Evolutionary conservation across 2,329 filamentous ascomycete genomes (phyloP).

Genomic region (Penicillium italicum): DNA sequence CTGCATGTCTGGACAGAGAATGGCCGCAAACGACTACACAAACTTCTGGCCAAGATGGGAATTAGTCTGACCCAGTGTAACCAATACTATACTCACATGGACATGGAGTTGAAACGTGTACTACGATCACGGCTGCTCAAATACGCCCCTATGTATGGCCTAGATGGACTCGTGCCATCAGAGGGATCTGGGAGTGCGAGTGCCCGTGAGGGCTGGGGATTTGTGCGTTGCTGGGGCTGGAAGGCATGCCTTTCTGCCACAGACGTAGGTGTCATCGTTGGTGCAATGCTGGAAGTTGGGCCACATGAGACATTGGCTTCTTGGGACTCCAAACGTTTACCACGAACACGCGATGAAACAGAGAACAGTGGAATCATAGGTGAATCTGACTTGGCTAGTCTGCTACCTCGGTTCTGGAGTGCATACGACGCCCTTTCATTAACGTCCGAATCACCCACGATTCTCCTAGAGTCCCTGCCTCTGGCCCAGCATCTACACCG

Average conservation of each 20-base stretch:
- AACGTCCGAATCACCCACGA: slow-evolving; percentile 42
- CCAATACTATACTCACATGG: slow-evolving; percentile 97
- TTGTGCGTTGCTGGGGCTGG: slow-evolving; percentile 97
- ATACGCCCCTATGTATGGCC: slow-evolving; percentile 87
- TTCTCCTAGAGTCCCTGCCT: slow-evolving; percentile 71
- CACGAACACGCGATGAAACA: slow-evolving; percentile 18
- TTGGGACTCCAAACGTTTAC: slow-evolving; percentile 34
- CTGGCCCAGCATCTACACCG: slow-evolving; percentile 86
- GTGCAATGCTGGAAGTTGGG: slow-evolving; percentile 88
- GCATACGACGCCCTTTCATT: slow-evolving; percentile 56
- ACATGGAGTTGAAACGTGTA: slow-evolving; percentile 90
- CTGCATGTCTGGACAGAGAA: slow-evolving; percentile 92
- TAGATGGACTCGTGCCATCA: slow-evolving; percentile 87
- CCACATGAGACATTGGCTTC: slow-evolving; percentile 32
- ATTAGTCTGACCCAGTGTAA: slow-evolving; percentile 90
- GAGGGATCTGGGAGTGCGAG: slow-evolving; percentile 67
- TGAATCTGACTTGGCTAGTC: slow-evolving; percentile 30
- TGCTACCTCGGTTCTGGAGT: slow-evolving; percentile 53
- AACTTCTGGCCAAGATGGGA: slow-evolving; percentile 96
- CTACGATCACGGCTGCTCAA: slow-evolving; percentile 80
- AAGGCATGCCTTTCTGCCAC: slow-evolving; percentile 88
- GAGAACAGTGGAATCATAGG: slow-evolving; percentile 18
- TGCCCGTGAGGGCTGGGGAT: slow-evolving; percentile 90
- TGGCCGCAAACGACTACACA: slow-evolving; percentile 83
- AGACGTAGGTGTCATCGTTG: slow-evolving; percentile 89